Base-by-base conservation (phyloP, 768 basidiomycete genomes). In the Psilocybe sp. region DNA sequence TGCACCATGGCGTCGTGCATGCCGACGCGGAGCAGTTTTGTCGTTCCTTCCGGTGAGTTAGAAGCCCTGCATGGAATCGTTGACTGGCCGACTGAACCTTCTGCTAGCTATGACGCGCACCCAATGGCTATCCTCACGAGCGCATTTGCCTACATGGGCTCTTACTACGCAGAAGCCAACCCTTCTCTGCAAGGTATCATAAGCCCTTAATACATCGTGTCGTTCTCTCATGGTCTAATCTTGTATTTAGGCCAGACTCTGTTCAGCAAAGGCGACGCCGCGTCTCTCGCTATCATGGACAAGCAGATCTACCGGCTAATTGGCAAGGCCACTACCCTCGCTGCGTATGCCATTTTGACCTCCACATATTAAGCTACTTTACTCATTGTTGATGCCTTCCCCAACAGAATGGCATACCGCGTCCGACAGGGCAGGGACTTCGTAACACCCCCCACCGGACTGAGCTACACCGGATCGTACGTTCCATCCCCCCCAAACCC, bases 111-210 rank as follows among this genome's bases (percentile, higher is more conserved):
- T 62, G 92, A 95, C 53, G 88, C 92, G 1, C 92, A 95, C 60
- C 92, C 92, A 0, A 94, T 93, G 92, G 83, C 89, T 15, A 93
- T 94, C 55, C 75, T 93, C 40, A 91, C 87, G 4, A 89, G 87
- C 57, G 89, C 89, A 4, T 89, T 95, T 58, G 82, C 92, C 6
- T 93, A 94, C 60, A 69, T 96, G 16, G 92, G 92, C 4, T 91
- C 89, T 5, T 91, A 90, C 64, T 93, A 93, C 61, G 73, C 78
- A 58, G 91, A 93, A 60, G 90, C 91, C 4, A 95, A 95, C 65
- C 93, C 93, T 10, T 89, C 90, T 5, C 67, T 96, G 5, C 84
- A 85, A 73, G 93, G 92, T 78, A 60, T 57, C 14, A 36, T 6
- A 14, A 7, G 19, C 5, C 10, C 46, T 12, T 12, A 13, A 35